These are phyloP conservation scores for Ascochyta clinopodiicola DNA, from an alignment of 2,329 filamentous ascomycete species.

Conservation along the genomic window DNA sequence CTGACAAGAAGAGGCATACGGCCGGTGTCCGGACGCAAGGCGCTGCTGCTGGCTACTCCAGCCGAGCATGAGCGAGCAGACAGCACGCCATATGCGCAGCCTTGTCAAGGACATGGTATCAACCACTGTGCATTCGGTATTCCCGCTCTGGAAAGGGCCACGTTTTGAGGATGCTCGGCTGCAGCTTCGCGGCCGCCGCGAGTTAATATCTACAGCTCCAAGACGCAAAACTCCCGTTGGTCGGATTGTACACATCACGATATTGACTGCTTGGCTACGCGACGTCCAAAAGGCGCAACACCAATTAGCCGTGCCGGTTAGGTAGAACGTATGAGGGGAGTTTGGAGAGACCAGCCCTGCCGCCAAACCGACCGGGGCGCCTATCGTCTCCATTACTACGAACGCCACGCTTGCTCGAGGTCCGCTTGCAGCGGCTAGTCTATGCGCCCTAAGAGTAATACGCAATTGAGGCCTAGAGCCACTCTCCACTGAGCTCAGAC, in stretches of 20 bases:
- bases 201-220: slow-evolving; percentile 11
- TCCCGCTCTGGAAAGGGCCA: slow-evolving; percentile 14
- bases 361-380: slow-evolving; percentile 31
- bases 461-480: slow-evolving; percentile 47
- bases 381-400: slow-evolving; percentile 38
- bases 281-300: slow-evolving; percentile 32
- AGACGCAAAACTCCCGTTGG: slow-evolving; percentile 1
- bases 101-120: slow-evolving; percentile 27
- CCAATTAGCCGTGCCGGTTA: slow-evolving; percentile 46
- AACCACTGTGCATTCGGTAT: slow-evolving; percentile 15
- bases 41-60: slow-evolving; percentile 22
- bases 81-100: slow-evolving; percentile 21
- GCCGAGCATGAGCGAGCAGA: slow-evolving; percentile 22
- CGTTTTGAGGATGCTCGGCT: slow-evolving; percentile 20
- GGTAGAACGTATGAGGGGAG: slow-evolving; percentile 22
- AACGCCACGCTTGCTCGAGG: slow-evolving; percentile 38
- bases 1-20: slow-evolving; percentile 27
- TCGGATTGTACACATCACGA: slow-evolving; percentile 3
- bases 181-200: slow-evolving; percentile 6
- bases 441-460: slow-evolving; percentile 36
- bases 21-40: slow-evolving; percentile 25
- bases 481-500: slow-evolving; percentile 43
- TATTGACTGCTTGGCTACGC: slow-evolving; percentile 19
- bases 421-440: slow-evolving; percentile 50
- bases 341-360: slow-evolving; percentile 42